Evolutionary conservation across 2,329 filamentous ascomycete species (phyloP), one percentile per base, ranked within the genome.

Genomic region (Diaporthe caulivora): DNA sequence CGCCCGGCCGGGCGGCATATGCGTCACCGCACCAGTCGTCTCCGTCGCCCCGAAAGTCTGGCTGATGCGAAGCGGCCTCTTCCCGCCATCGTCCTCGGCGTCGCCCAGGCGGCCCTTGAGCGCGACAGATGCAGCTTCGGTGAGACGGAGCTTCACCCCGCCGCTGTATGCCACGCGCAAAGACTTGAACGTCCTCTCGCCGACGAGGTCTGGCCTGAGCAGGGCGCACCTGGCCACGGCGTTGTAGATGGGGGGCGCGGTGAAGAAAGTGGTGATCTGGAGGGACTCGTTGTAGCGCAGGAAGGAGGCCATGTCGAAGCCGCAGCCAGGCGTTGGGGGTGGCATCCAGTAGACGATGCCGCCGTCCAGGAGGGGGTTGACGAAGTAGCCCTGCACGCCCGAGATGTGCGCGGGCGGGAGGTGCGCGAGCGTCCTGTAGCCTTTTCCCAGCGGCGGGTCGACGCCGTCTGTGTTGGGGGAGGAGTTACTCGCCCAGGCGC

Each of bases 311-410:
- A 49, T 65, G 42, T 65, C 60, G 60, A 65, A 49, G 0, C n/a
- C 26, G 24, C 26, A 26, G 2, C 10, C 58, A 10, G 37, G 7
- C 9, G 40, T 15, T 4, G 57, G 40, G 3, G 1, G 1, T 1
- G 58, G 24, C 60, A 49, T 65, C 60, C 42, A 49, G 42, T 65
- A 49, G 26, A 65, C 60, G 8, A 42, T 24, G 8, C 42, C 60
- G 42, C 60, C 42, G 42, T 65, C 42, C 17, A 65, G 60, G 26
- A 65, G n/a, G 1, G 42, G 42, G 42, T 65, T 65, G 60, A 65
- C 29, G 10, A 65, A 65, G 7, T 65, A 65, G 0, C 42, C 60
- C 29, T 65, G 60, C 5, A 51, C 42, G 2, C 60, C 60, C 1
- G 60, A 65, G 42, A 65, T 26, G 21, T 65, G 60, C 1, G 60